Percentiles rank a stretch among this genome's conserved stretches.
Evolutionary conservation across 78 protist species (phyloP).

Genomic region (Guillardia theta): DNA sequence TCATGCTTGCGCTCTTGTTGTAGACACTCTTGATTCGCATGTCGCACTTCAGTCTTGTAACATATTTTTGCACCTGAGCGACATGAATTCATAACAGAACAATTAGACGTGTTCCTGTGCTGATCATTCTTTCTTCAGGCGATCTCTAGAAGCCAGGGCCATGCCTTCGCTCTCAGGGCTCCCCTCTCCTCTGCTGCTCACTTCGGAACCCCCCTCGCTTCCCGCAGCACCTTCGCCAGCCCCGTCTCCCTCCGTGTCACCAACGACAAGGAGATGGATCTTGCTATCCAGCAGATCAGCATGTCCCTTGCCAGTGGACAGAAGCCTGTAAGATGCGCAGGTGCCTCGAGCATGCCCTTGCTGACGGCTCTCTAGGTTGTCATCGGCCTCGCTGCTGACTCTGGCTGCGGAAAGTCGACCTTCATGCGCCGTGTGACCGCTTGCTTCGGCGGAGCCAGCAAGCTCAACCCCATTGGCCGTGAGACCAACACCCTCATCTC

Average conservation of each 20-base stretch:
- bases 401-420: constrained; percentile 64
- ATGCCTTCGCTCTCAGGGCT: background rate
- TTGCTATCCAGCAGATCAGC: background rate
- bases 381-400: constrained; percentile 56
- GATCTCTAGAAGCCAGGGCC: background rate
- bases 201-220: background rate
- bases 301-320: background rate
- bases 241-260: no score
- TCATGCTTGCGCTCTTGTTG: no score
- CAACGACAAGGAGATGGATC: no score
- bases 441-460: constrained; percentile 43
- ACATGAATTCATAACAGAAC: no score
- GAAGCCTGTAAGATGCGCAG: background rate
- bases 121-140: background rate
- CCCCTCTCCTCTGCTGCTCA: background rate
- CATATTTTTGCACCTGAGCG: no score
- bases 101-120: no score
- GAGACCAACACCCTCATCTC: constrained; percentile 53
- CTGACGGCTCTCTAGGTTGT: no score
- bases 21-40: no score
- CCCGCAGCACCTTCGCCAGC: background rate
- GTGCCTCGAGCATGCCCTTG: no score
- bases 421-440: constrained; percentile 55
- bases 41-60: no score
- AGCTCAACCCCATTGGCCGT: constrained; percentile 29